These are phyloP conservation scores for Yamadazyma nakazawae DNA, from an alignment of 805 yeast genomes.

Conservation along the genomic window DNA sequence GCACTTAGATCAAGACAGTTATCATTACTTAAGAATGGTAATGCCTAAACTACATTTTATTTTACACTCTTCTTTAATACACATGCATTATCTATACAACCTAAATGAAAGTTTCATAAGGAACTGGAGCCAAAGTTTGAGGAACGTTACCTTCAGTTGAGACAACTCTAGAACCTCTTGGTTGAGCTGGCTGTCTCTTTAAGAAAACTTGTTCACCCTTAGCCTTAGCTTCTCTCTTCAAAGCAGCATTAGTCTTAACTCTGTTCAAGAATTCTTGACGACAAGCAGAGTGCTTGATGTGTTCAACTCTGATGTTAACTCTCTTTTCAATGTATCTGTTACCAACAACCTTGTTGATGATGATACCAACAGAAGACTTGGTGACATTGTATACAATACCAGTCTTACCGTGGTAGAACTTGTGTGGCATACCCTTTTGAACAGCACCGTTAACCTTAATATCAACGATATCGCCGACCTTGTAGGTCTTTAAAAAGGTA, in stretches of 20 bases:
- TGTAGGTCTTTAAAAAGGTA: constrained; percentile 96
- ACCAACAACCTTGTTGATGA: constrained; percentile 97
- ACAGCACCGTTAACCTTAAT: constrained; percentile 98
- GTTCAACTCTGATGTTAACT: constrained; percentile 97
- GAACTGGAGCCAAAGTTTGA: constrained; percentile 97
- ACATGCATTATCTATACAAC: constrained; percentile 10
- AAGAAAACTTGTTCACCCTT: constrained; percentile 86
- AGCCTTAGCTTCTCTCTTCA: constrained; percentile 91
- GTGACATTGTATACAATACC: constrained; percentile 99
- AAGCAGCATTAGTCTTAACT: constrained; percentile 95
- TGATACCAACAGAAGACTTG: constrained; percentile 97
- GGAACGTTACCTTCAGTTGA: constrained; percentile 81
- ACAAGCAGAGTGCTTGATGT: constrained; percentile 99
- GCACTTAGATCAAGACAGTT: not conserved
- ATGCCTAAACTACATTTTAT: too few species aligned
- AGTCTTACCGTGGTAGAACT: constrained; percentile 99
- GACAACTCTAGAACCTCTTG: constrained; percentile 89
- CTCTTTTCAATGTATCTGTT: constrained; percentile 99
- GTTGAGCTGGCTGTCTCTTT: constrained; percentile 98
- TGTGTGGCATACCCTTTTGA: constrained; percentile 99
- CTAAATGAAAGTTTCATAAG: constrained; percentile 99
- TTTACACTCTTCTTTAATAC: not conserved
- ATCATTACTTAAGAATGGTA: not conserved
- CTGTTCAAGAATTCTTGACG: constrained; percentile 98
- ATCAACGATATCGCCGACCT: constrained; percentile 99